Base-by-base conservation (phyloP, 169 alveolate genomes). In the Eimeria sp. region DNA sequence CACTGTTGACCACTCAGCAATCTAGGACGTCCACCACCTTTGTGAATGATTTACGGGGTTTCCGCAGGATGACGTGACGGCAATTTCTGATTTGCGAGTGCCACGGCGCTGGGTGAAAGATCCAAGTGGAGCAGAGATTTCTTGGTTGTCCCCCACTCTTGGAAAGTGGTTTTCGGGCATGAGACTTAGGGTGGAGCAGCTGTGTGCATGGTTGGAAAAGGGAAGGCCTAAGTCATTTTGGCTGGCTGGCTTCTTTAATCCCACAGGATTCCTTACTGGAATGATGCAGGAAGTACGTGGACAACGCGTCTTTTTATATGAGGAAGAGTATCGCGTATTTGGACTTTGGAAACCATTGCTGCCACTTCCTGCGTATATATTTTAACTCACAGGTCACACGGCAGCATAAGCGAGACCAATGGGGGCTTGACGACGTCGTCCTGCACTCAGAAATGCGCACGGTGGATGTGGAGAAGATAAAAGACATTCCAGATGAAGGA, bases 91-190 rank as follows among this genome's bases (percentile, higher is more conserved):
- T 90, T 98, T 98, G 95, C 96, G 98, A 83, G 99, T 98, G 80
- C 99, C 99, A 52, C 96, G 96, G 88, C 98, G 98, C 64, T 99
- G 99, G 99, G 97, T 98, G 96, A 98, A 98, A 97, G 99, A 99
- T 97, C 99, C 99, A 71, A 98, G 99, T 83, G 99, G 99, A 27
- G 99, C 99, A 3, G 99, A 99, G 97, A 99, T 99, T 78, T 98
- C 99, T 16, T 99, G 99, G 99, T 97, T 99, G 76, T 98, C 99
- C 60, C 99, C 99, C 68, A 98, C 98, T 71, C 98, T 99, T n/a
- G 99, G 99, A 82, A 97, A 98, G 30, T 99, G 99, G 99, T 97
- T 98, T 95, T 98, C 99, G 85, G 99, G 99, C 40, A 98, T 99
- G 91, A 95, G 97, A 87, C 99, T 98, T 89, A 98, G 99, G 95